Conservation (phyloP, 768 basidiomycete genomes). For the Austroboletus festivus region DNA sequence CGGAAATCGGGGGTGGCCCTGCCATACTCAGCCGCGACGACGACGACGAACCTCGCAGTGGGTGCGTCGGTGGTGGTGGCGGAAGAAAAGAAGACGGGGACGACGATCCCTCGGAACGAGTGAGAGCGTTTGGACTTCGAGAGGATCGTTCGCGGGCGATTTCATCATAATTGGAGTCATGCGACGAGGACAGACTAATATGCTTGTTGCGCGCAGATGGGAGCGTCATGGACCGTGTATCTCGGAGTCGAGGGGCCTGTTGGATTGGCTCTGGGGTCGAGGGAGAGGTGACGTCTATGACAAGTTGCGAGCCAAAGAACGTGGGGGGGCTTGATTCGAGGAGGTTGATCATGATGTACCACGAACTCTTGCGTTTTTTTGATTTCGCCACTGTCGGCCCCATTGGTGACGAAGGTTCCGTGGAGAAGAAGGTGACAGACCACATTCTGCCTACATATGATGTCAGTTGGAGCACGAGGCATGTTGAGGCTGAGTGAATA, state of each 20-base stretch:
- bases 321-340: constrained; percentile 19
- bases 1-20: background rate
- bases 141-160: background rate
- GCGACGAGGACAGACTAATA: background rate
- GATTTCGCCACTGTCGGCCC: constrained; percentile 3
- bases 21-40: background rate
- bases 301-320: constrained; percentile 14
- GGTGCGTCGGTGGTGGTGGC: constrained; percentile 4
- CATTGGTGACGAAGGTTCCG: background rate
- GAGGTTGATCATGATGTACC: constrained; percentile 45
- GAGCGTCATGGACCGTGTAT: constrained; percentile 2
- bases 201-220: background rate
- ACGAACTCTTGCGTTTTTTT: constrained; percentile 7
- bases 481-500: background rate
- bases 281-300: constrained; percentile 3
- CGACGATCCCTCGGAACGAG: background rate
- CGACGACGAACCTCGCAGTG: background rate
- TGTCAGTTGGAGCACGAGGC: background rate
- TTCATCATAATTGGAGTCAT: background rate
- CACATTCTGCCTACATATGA: constrained; percentile 29
- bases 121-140: background rate
- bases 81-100: background rate
- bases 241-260: background rate
- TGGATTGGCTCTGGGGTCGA: background rate
- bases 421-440: constrained; percentile 23